phyloP scores from a whole-genome alignment of 225 moss, liverwort and hornwort genomes.

The Pseudoscleropodium purum region DNA sequence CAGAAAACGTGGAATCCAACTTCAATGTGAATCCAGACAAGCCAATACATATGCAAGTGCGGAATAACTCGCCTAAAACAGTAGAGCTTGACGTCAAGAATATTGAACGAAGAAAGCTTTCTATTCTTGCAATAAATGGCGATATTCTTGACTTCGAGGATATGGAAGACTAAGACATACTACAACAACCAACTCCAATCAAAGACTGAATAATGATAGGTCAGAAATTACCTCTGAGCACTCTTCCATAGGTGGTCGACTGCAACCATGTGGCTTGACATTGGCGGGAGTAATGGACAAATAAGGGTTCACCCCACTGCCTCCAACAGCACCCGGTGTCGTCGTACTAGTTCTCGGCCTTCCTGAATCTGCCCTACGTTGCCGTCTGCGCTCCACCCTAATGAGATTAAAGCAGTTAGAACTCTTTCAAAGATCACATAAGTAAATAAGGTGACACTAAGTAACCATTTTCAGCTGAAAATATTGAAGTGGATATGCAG shows the following conservation, averaged over 20 bases:
- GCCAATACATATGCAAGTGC: neutral
- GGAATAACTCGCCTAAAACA: neutral
- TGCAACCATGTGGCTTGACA: conserved; percentile 89
- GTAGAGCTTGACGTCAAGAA: neutral
- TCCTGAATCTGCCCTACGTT: conserved; percentile 37
- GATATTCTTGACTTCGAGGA: neutral
- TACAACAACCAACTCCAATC: neutral
- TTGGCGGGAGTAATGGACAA: conserved; percentile 74
- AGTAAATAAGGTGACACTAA: neutral
- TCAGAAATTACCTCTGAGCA: conserved; percentile 63
- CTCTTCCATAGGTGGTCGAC: conserved; percentile 72
- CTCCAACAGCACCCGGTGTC: conserved; percentile 29
- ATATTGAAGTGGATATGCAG: neutral
- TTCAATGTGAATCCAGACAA: neutral
- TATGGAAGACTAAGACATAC: neutral
- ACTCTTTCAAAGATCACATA: neutral
- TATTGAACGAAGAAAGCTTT: neutral
- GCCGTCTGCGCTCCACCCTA: conserved; percentile 52
- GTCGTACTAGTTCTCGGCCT: conserved; percentile 34
- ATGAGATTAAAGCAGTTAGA: neutral
- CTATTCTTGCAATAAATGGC: neutral
- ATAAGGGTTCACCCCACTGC: conserved; percentile 39
- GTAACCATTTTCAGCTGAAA: neutral
- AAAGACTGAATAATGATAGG: neutral
- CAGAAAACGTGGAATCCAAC: neutral